Conservation (phyloP, 108 stramenopile species). For the Pseudonitzschia multiseries region DNA sequence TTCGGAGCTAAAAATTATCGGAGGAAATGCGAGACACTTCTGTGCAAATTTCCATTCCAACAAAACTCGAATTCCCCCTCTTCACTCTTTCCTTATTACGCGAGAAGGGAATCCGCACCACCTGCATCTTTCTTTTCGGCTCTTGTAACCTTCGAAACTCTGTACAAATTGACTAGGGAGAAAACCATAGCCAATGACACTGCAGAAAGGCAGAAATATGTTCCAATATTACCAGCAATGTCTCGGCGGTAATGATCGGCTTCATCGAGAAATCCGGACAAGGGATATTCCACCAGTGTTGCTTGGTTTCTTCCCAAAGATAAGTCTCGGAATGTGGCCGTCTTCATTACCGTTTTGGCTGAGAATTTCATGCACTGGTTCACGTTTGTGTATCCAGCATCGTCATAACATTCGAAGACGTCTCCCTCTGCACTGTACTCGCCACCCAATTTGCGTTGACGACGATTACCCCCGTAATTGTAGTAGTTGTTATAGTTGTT, state of each 20-base stretch:
- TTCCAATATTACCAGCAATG: background rate
- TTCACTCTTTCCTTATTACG: background rate
- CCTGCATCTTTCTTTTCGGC: background rate
- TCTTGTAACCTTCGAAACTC: constrained; percentile 9
- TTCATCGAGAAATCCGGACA: constrained; percentile 41
- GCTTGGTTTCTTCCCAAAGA: constrained; percentile 41
- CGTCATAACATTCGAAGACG: constrained; percentile 51
- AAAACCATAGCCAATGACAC: background rate
- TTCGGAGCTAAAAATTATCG: too few relatives aligned
- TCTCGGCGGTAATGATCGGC: background rate
- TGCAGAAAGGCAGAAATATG: background rate
- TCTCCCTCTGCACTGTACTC: constrained; percentile 25
- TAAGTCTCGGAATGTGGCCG: constrained; percentile 58
- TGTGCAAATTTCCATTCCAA: background rate
- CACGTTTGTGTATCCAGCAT: constrained; percentile 59
- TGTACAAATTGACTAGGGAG: background rate
- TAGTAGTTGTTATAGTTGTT: constrained; percentile 40
- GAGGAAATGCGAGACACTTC: too few relatives aligned
- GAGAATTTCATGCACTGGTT: constrained; percentile 75
- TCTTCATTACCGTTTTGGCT: constrained; percentile 59
- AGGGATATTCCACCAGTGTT: constrained; percentile 35
- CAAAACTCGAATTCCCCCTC: background rate
- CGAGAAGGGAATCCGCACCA: background rate
- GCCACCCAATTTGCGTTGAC: constrained; percentile 33
- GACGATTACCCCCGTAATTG: constrained; percentile 35